These are phyloP conservation scores for Aegilops tauschii DNA, from an alignment of 176 grass and related monocot genomes.

Conservation along the genomic window DNA sequence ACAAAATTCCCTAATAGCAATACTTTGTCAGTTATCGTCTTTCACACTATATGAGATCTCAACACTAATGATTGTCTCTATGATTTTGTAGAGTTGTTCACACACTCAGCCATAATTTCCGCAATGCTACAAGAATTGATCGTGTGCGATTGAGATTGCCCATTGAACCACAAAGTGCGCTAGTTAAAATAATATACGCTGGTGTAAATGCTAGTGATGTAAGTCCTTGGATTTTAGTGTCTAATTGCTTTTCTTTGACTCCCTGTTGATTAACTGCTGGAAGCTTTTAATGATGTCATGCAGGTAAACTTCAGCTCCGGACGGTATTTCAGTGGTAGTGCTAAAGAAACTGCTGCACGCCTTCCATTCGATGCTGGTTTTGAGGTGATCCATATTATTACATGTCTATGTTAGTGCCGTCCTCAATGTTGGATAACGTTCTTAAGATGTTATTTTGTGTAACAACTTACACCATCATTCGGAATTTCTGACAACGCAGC, in stretches of 20 bases:
- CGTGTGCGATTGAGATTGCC: conserved; percentile 64
- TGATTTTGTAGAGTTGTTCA: conserved; percentile 88
- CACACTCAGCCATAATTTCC: conserved; percentile 85
- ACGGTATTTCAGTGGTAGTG: conserved; percentile 72
- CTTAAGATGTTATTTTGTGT: conserved; percentile 13
- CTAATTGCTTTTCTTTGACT: conserved; percentile 15
- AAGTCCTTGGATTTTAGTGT: conserved; percentile 36
- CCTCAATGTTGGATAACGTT: neutral
- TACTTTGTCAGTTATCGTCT: conserved; percentile 17
- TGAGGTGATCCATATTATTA: conserved; percentile 53
- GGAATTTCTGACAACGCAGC: neutral
- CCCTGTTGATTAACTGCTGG: neutral
- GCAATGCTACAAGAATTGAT: conserved; percentile 78
- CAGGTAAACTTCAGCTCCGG: conserved; percentile 98
- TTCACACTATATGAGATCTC: neutral
- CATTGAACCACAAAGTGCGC: conserved; percentile 65
- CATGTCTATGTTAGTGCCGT: neutral
- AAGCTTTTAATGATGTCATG: conserved; percentile 16
- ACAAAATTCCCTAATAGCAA: neutral
- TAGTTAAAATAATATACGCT: conserved; percentile 95
- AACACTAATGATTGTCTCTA: conserved; percentile 21
- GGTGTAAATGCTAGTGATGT: conserved; percentile 99
- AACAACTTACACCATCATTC: neutral
- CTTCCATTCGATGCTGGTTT: conserved; percentile 98
- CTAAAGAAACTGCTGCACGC: conserved; percentile 62